Evolutionary conservation across 2,329 filamentous ascomycete genomes (phyloP).

Genomic region (Balansia obtecta): DNA sequence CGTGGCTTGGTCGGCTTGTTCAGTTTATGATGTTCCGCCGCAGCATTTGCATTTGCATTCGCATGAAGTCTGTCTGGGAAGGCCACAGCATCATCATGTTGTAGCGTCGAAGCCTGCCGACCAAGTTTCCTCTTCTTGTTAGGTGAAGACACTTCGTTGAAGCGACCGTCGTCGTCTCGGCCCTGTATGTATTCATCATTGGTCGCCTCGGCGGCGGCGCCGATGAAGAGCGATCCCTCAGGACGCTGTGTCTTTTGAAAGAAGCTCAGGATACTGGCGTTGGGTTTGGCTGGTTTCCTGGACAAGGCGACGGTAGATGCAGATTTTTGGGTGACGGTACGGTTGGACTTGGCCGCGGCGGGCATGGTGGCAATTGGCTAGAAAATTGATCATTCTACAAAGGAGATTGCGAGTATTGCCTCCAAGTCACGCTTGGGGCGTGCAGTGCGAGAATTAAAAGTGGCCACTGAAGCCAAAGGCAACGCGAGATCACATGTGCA

Average conservation of each 20-base stretch:
- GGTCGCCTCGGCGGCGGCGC: conserved; percentile 11
- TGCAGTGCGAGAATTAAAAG: background rate
- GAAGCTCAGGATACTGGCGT: conserved; percentile 60
- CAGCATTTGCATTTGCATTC: background rate
- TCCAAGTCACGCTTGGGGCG: background rate
- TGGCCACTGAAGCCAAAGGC: background rate
- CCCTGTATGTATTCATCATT: conserved; percentile 18
- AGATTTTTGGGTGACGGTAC: conserved; percentile 20
- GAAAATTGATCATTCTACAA: background rate
- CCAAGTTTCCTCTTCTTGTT: conserved; percentile 19
- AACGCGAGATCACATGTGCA: background rate
- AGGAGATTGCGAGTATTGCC: background rate
- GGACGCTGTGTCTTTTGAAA: conserved; percentile 57
- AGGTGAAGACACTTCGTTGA: conserved; percentile 22
- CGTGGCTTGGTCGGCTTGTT: conserved; percentile 10
- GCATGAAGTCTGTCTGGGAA: background rate
- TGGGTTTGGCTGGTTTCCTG: conserved; percentile 32
- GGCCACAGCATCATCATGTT: conserved; percentile 2
- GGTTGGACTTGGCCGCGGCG: conserved; percentile 20
- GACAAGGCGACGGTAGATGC: conserved; percentile 10
- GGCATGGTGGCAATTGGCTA: conserved; percentile 18
- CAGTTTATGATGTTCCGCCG: background rate
- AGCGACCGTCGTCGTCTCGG: conserved; percentile 16
- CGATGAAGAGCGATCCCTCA: conserved; percentile 45
- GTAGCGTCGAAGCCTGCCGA: conserved; percentile 8